phyloP scores from a whole-genome alignment of 2,329 filamentous ascomycete species.

The Aphanocladium album region DNA sequence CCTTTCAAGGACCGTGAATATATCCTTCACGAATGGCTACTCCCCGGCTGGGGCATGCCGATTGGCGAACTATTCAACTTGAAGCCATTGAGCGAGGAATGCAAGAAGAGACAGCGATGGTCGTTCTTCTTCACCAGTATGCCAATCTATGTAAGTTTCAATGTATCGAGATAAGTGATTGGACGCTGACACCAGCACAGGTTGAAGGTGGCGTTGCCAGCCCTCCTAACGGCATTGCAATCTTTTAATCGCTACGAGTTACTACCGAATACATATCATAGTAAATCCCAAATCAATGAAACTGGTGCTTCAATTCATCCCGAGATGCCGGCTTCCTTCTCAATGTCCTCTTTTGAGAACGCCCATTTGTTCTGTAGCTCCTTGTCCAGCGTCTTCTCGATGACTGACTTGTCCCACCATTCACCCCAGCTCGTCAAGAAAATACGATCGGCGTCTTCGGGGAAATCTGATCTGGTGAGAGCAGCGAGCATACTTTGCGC shows the following conservation, averaged over 20 bases:
- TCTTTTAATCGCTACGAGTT: constrained; percentile 24
- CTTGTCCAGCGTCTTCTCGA: constrained; percentile 37
- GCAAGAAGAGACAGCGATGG: constrained; percentile 28
- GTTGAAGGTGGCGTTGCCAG: constrained; percentile 33
- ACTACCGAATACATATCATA: neutral
- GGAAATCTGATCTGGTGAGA: constrained; percentile 41
- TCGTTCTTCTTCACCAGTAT: constrained; percentile 37
- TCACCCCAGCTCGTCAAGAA: constrained; percentile 54
- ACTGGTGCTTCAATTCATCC: neutral
- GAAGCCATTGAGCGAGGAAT: constrained; percentile 32
- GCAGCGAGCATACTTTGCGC: constrained; percentile 41
- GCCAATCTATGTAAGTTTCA: constrained; percentile 27
- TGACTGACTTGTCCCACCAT: constrained; percentile 46
- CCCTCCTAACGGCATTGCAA: constrained; percentile 34
- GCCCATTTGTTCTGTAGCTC: constrained; percentile 48
- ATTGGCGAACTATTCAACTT: constrained; percentile 46
- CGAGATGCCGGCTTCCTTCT: constrained; percentile 34
- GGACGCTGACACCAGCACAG: constrained; percentile 13
- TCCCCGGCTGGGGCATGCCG: constrained; percentile 47
- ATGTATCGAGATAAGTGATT: neutral
- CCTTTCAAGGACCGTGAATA: constrained; percentile 30
- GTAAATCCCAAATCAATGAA: too few species aligned
- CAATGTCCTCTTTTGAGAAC: constrained; percentile 42
- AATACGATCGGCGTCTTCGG: constrained; percentile 45
- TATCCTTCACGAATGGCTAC: constrained; percentile 38